Base-by-base conservation (phyloP, 768 basidiomycete species). In the Collybia mongolica region DNA sequence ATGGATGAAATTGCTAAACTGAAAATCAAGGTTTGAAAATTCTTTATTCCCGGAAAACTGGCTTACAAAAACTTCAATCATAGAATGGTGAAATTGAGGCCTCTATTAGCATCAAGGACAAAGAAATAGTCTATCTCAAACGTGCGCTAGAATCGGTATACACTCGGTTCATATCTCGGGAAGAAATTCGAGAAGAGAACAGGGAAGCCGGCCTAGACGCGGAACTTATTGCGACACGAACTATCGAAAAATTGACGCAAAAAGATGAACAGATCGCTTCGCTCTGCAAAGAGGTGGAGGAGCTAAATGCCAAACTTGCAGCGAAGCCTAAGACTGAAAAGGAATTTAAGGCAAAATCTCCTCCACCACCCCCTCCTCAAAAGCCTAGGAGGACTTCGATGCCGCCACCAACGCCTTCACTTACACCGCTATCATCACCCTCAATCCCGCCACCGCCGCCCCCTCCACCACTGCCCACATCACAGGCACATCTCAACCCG, bases 121-220 rank as follows among this genome's bases (percentile, higher is more conserved):
- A 91, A 61, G 88, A 93, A 49, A 75, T 87, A 28, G 56, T 77
- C 0, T 90, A 86, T 58, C 76, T 94, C 35, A 91, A 92, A 61
- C 84, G 87, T 12, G 88, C 91, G n/a, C 72, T 97, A 32, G 90
- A 93, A 65, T 87, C 89, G 6, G 87, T 95, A 4, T 91, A 91
- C 65, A 84, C 84, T 9, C 79, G 88, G n/a, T 87, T 94, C 63
- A 74, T 78, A 5, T 72, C 79, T 5, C 67, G 79, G 39, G 79
- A 81, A 58, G 82, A 85, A 58, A 60, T 61, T 20, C 69, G 75
- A 39, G 76, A 79, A 44, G 74, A 74, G 20, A 62, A 58, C 19
- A 75, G 72, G 39, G 73, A 65, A 42, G 66, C 74, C 0, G 81
- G 82, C 43, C 62, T 86, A 42, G 88, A 92, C 57, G 78, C 87